Evolutionary conservation across 75 land plant genomes (phyloP).

Genomic region (Chamaecyparis obtusa): DNA sequence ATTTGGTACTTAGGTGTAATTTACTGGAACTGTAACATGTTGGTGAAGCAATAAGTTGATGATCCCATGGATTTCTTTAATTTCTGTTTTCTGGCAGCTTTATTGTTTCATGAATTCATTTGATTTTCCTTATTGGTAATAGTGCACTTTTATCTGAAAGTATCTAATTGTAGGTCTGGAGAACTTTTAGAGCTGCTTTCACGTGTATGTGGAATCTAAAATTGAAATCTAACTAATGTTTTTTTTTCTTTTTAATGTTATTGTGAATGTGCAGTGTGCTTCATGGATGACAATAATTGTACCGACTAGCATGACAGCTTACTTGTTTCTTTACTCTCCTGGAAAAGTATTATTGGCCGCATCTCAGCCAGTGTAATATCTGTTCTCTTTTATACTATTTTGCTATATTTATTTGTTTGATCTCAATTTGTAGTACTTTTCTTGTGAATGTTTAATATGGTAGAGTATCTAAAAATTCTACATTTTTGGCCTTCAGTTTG

Average conservation of each 20-base stretch:
- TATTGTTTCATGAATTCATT: not conserved
- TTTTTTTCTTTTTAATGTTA: not conserved
- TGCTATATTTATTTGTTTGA: not conserved
- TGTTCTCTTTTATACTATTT: conserved; percentile 25
- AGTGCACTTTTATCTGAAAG: not conserved
- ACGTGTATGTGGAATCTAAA: not conserved
- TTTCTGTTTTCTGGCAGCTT: not conserved
- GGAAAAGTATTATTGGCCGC: conserved; percentile 78
- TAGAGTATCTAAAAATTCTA: not conserved
- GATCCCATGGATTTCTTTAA: not conserved
- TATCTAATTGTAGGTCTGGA: not conserved
- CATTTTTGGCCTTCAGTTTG: not conserved
- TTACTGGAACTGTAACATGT: not conserved
- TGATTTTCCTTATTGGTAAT: not conserved
- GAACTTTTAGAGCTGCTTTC: not conserved
- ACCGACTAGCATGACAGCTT: conserved; percentile 92
- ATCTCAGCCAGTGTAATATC: conserved; percentile 94
- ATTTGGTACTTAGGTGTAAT: not conserved
- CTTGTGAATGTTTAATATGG: not conserved
- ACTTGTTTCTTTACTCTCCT: conserved; percentile 88
- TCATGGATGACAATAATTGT: conserved; percentile 94
- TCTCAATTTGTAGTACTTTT: not conserved
- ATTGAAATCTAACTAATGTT: conserved; percentile 1
- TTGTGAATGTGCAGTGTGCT: conserved; percentile 59
- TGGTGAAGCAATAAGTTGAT: not conserved